Base-by-base conservation (phyloP, 225 moss, liverwort and hornwort species). In the Pseudisothecium myosuroides region DNA sequence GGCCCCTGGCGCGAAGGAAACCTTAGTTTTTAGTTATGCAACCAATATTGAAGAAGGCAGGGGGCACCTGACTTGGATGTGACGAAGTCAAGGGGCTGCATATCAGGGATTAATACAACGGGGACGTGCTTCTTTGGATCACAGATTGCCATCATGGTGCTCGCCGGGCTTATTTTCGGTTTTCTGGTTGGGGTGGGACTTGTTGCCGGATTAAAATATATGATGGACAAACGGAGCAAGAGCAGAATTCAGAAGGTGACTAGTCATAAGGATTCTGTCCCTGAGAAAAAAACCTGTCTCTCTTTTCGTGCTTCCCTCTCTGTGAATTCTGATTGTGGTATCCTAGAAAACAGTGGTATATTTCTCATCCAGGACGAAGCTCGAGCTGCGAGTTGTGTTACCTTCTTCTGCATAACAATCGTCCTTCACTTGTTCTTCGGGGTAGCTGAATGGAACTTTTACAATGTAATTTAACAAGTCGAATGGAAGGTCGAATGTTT, bases 121-220 rank as follows among this genome's bases (percentile, higher is more conserved):
- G 54, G 69, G 74, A 39, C 47, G 86, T 80, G 63, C 81, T 16
- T 63, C 77, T 71, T 78, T 75, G 29, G n/a, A 85, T 62, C 89
- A 55, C 67, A 89, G 86, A 74, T 90, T 85, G 75, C 77, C 62
- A 88, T 78, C 55, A 95, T 95, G 95, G 92, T 93, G 89, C 90
- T 95, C 69, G 93, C 77, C 22, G 94, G 93, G 80, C 91, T 94
- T 58, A 32, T 95, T 76, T 92, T 93, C 54, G 95, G 95, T 68
- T 94, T 94, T 88, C 71, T 93, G 81, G 92, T 95, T 72, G 95
- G 95, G 28, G 73, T 95, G 69, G 95, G 83, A 47, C 90, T 95
- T 64, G 91, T 95, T 85, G 93, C 92, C 12, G 94, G 93, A 85
- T 92, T 92, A 18, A 88, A 91, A 76, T 92, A 71, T 86, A 17